These are phyloP conservation scores for Colletotrichum liaoningense DNA, from an alignment of 2,329 filamentous ascomycete species.

Conservation along the genomic window DNA sequence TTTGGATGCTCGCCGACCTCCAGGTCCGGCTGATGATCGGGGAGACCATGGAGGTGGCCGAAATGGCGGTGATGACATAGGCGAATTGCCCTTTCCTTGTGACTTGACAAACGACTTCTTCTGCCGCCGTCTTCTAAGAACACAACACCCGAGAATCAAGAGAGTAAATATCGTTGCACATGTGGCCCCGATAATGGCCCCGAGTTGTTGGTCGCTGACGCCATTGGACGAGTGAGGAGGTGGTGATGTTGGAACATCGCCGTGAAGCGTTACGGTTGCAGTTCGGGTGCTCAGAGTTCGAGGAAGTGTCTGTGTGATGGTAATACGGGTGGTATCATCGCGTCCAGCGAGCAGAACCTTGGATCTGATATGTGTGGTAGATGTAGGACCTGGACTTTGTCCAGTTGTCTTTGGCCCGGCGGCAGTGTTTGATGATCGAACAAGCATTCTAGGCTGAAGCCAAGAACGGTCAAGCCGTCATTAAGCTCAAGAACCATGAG, in stretches of 20 bases:
- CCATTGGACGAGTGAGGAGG: neutral
- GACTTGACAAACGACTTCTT: neutral
- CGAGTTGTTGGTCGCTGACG: neutral
- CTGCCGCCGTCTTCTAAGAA: neutral
- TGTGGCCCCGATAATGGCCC: neutral
- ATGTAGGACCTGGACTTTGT: neutral
- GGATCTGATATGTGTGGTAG: neutral
- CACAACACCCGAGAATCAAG: neutral
- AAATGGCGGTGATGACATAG: neutral
- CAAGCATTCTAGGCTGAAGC: conserved; percentile 1
- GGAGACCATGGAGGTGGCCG: neutral
- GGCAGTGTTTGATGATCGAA: neutral
- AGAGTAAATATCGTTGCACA: neutral
- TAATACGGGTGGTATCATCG: neutral
- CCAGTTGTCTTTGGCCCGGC: neutral
- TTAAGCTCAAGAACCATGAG: neutral
- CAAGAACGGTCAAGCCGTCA: neutral
- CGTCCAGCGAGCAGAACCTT: neutral
- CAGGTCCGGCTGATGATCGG: neutral
- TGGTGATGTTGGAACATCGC: neutral
- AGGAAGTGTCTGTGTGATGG: neutral
- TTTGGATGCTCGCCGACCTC: neutral
- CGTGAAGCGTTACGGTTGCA: neutral
- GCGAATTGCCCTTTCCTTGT: neutral
- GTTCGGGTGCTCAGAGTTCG: conserved; percentile 2